phyloP scores from a whole-genome alignment of 805 yeast genomes.

The Metschnikowia lunata region DNA sequence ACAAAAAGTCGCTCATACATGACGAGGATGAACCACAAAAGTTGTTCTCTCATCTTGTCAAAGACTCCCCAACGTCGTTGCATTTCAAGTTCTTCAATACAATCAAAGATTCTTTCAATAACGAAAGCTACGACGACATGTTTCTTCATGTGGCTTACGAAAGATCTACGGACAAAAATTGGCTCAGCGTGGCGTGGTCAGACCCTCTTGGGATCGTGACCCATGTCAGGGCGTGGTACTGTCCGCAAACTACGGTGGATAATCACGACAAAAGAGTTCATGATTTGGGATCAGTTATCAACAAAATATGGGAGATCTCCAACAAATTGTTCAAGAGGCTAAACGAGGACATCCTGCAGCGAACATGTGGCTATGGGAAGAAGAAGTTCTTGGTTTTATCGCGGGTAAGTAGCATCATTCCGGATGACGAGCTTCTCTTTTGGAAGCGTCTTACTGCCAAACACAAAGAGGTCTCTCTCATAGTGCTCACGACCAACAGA shows the following conservation, averaged over 20 bases:
- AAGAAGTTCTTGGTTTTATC: slow-evolving; percentile 64
- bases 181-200: slow-evolving; percentile 88
- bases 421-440: slow-evolving; percentile 76
- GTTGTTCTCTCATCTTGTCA: slow-evolving; percentile 31
- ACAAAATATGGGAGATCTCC: slow-evolving; percentile 64
- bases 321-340: slow-evolving; percentile 36
- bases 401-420: slow-evolving; percentile 65
- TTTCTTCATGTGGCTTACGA: slow-evolving; percentile 85
- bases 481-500: slow-evolving; percentile 65
- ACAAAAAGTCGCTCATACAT: slow-evolving; percentile 1
- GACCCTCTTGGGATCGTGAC: slow-evolving; percentile 73
- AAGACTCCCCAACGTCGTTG: slow-evolving; percentile 34
- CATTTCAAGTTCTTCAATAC: slow-evolving; percentile 33
- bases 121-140: slow-evolving; percentile 52
- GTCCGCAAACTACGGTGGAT: slow-evolving; percentile 15
- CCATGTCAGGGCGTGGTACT: slow-evolving; percentile 62
- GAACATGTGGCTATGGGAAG: slow-evolving; percentile 39
- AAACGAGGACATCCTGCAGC: slow-evolving; percentile 29
- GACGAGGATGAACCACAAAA: slow-evolving; percentile 6
- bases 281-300: slow-evolving; percentile 48
- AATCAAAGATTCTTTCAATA: slow-evolving; percentile 19
- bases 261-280: slow-evolving; percentile 13
- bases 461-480: slow-evolving; percentile 51
- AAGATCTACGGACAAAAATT: slow-evolving; percentile 70
- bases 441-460: slow-evolving; percentile 71